Evolutionary conservation across 2,329 filamentous ascomycete genomes (phyloP), one percentile per base, ranked within the genome.

Genomic region (Geosmithia putterillii): DNA sequence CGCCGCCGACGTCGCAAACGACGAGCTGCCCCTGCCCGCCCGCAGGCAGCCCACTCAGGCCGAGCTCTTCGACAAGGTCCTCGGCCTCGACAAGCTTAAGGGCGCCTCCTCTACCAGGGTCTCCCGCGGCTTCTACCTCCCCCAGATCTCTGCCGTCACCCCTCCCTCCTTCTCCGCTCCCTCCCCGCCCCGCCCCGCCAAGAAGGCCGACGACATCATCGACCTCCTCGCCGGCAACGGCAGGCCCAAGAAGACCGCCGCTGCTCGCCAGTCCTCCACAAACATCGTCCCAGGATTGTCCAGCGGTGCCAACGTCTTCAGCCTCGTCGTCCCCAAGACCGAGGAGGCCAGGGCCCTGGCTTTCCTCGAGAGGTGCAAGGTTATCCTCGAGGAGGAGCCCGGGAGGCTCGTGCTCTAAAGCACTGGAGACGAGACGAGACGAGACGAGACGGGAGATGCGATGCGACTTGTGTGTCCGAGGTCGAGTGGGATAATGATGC

Each of bases 351-450:
- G 88, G 54, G 92, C 86, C 14, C 73, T 76, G 55, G 71, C 81
- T 10, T 98, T 95, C 66, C 63, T 98, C 50, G 83, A 90, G 64
- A 78, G 86, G 53, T 76, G 95, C 57, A 95, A 95, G 77, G 66
- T 73, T 39, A 80, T 90, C 21, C 63, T 98, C 52, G 86, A 94
- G 64, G 72, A 77, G 50, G 83, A 92, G 63, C 86, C 87, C 14
- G 86, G 81, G 28, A 73, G 81, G 54, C 64, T 94, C 55, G 76
- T 94, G 40, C 55, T 81, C 58, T 81, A 61, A 70, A 46, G 42
- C 45, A n/a, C n/a, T n/a, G n/a, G n/a, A n/a, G n/a, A n/a, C n/a
- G n/a, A n/a, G n/a, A n/a, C n/a, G n/a, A n/a, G n/a, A n/a, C n/a
- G n/a, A n/a, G n/a, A n/a, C n/a, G n/a, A n/a, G n/a, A n/a, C n/a